phyloP scores from a whole-genome alignment of 1,139 yeast species.

The Suhomyces atakaporum region DNA sequence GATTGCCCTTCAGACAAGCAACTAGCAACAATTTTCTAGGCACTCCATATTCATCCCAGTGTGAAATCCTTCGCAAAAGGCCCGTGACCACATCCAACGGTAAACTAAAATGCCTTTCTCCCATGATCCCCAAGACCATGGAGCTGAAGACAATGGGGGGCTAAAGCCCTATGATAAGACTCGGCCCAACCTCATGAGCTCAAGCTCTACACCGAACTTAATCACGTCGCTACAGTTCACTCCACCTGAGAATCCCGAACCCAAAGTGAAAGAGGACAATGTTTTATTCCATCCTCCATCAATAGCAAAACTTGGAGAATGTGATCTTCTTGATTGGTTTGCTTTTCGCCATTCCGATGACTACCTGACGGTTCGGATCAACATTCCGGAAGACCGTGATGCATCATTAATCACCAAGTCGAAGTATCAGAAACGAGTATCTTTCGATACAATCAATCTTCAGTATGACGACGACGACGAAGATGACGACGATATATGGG shows the following conservation, averaged over 20 bases:
- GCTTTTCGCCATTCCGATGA: slow-evolving; percentile 21
- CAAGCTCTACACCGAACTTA: slow-evolving; percentile 8
- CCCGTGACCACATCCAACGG: no score
- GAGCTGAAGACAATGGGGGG: no score
- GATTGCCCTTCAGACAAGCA: no score
- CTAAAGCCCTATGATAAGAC: no score
- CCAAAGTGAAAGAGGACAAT: slow-evolving; percentile 4
- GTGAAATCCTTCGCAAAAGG: no score
- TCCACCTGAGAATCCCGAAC: no score
- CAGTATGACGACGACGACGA: slow-evolving; percentile 27
- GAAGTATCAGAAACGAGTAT: slow-evolving; percentile 27
- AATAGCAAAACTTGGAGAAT: slow-evolving; percentile 7
- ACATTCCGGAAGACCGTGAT: slow-evolving; percentile 17
- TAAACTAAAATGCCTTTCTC: no score
- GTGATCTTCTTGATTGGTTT: slow-evolving; percentile 28
- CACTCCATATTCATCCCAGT: no score
- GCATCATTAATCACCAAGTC: slow-evolving; percentile 7
- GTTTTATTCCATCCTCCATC: slow-evolving; percentile 9
- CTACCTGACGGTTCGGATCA: slow-evolving; percentile 25
- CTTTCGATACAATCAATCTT: slow-evolving; percentile 49
- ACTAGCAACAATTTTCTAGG: no score
- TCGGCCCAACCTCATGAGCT: slow-evolving; percentile 2
- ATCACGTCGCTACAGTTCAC: no score
- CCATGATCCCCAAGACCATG: no score
- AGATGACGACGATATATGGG: slow-evolving; percentile 18